A percentile compares a stretch with the other conserved stretches of the same genome.
Conservation (phyloP, 2,329 filamentous ascomycete genomes). For the Aspergillus udagawae region DNA sequence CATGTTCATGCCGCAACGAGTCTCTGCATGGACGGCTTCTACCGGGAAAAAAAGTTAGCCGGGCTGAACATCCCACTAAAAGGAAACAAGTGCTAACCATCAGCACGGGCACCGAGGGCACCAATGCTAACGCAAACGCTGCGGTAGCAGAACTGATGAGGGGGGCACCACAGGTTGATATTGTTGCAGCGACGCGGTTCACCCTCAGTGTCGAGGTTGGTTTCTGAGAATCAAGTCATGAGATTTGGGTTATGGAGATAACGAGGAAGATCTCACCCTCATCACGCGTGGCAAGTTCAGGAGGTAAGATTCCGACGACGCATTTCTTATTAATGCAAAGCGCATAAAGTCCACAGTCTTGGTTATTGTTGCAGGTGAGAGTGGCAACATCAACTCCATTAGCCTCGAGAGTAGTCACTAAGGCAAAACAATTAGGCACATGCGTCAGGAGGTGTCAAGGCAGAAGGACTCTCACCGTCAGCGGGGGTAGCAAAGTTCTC, state of each 20-base stretch:
- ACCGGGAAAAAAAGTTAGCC: background rate
- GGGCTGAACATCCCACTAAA: background rate
- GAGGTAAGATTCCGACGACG: background rate
- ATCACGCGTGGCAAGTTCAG: background rate
- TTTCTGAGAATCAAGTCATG: background rate
- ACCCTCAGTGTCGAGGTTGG: background rate
- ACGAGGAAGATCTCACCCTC: background rate
- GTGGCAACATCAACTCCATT: background rate
- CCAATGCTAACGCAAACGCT: background rate
- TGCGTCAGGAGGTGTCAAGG: background rate
- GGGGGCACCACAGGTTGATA: background rate
- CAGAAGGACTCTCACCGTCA: background rate
- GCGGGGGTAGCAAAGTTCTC: background rate
- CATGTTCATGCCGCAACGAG: background rate
- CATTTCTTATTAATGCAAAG: background rate
- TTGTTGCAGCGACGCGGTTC: background rate
- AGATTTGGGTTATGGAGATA: background rate
- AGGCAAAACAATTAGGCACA: background rate
- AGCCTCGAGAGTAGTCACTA: background rate
- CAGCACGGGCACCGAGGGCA: background rate
- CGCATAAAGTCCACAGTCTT: background rate
- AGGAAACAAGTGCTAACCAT: background rate
- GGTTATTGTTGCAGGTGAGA: fast-evolving
- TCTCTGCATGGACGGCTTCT: background rate
- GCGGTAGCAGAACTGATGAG: background rate